Conservation (phyloP, 2,329 filamentous ascomycete genomes). For the Arachnomyces sp. region DNA sequence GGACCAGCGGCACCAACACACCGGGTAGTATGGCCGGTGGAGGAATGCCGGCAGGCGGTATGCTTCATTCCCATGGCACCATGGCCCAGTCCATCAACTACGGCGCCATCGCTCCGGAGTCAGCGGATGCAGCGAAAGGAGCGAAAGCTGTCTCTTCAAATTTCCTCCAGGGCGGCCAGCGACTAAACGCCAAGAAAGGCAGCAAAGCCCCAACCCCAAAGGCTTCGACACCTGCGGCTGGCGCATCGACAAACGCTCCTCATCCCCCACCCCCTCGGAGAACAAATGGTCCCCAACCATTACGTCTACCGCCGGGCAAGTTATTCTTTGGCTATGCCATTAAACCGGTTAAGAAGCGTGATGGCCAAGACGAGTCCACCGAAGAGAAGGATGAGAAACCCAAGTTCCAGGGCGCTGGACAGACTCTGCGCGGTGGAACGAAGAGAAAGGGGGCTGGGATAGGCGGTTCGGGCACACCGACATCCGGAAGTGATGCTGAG, state of each 20-base stretch:
- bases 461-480: conserved; percentile 27
- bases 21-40: conserved; percentile 61
- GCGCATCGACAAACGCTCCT: conserved; percentile 40
- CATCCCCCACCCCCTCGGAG: conserved; percentile 40
- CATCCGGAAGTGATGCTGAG: conserved; percentile 28
- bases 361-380: conserved; percentile 49
- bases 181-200: conserved; percentile 73
- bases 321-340: conserved; percentile 95
- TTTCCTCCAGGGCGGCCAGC: conserved; percentile 73
- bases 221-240: conserved; percentile 62
- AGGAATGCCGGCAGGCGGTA: conserved; percentile 58
- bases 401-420: conserved; percentile 77
- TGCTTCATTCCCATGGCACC: conserved; percentile 75
- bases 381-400: conserved; percentile 51
- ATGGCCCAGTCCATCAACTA: conserved; percentile 99
- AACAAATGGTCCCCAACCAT: conserved; percentile 74
- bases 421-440: conserved; percentile 59
- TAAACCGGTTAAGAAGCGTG: conserved; percentile 75
- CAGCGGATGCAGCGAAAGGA: conserved; percentile 56
- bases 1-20: conserved; percentile 74
- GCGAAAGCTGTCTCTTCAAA: conserved; percentile 62
- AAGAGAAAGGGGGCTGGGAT: conserved; percentile 57
- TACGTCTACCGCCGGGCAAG: conserved; percentile 79
- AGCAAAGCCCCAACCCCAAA: conserved; percentile 68
- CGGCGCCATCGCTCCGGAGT: conserved; percentile 73